Percentiles rank a stretch among this genome's conserved stretches.
phyloP scores from a whole-genome alignment of 176 grass and related monocot species.

The Dendrocalamus sinicus region DNA sequence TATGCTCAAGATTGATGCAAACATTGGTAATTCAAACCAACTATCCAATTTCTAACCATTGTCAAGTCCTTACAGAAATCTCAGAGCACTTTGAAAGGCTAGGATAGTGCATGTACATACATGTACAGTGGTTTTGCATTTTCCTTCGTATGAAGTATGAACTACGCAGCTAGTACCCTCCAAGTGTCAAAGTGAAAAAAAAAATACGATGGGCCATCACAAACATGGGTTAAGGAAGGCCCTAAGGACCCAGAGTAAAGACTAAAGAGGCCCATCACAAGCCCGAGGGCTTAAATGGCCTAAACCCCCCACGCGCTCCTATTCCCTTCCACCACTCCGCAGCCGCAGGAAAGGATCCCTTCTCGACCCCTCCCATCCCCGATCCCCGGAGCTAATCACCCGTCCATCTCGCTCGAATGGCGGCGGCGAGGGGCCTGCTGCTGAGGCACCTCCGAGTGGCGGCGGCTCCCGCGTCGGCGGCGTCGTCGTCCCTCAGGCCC shows the following conservation, averaged over 20 bases:
- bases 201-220: background rate
- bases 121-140: no score
- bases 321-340: background rate
- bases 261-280: background rate
- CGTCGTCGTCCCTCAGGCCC: constrained; percentile 32
- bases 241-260: background rate
- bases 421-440: constrained; percentile 51
- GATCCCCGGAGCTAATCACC: background rate
- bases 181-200: no score
- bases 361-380: background rate
- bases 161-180: no score
- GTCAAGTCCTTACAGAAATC: no score
- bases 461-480: constrained; percentile 17
- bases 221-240: background rate
- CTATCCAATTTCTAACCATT: no score
- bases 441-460: constrained; percentile 60
- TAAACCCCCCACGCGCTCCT: background rate
- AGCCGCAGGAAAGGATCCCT: background rate
- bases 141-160: no score
- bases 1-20: no score
- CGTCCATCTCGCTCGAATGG: background rate
- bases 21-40: no score
- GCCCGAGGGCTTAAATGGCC: background rate
- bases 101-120: no score
- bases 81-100: no score